These are phyloP conservation scores for Botryobasidium botryosum DNA, from an alignment of 768 basidiomycete species.

Conservation along the genomic window DNA sequence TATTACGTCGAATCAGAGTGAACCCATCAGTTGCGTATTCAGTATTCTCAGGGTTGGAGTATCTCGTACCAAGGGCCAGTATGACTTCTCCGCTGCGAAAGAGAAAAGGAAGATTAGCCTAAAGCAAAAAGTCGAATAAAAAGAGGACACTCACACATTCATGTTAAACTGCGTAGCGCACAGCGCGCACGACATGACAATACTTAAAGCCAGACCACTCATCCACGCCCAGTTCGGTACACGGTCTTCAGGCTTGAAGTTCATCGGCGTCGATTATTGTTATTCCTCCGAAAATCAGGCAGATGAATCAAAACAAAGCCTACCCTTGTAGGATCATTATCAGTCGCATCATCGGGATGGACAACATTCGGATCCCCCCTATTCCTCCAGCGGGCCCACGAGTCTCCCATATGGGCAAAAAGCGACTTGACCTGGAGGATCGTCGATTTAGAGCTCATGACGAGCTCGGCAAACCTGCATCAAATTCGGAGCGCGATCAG, in stretches of 20 bases:
- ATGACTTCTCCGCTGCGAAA: slow-evolving; percentile 39
- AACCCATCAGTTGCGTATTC: too few relatives aligned
- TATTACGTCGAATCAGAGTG: too few relatives aligned
- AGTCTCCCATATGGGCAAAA: not conserved
- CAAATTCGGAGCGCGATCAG: too few relatives aligned
- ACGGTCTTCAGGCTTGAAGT: slow-evolving; percentile 34
- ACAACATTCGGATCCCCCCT: slow-evolving; percentile 8
- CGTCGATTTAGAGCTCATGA: slow-evolving; percentile 24
- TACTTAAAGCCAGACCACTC: slow-evolving; percentile 30
- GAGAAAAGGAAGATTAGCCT: too few relatives aligned
- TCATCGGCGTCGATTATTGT: too few relatives aligned
- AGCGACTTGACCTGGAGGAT: slow-evolving; percentile 1
- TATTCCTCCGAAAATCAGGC: too few relatives aligned
- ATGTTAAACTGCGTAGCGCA: slow-evolving; percentile 11
- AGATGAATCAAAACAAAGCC: too few relatives aligned
- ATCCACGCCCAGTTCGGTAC: slow-evolving; percentile 42
- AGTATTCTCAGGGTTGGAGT: too few relatives aligned
- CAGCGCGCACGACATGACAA: slow-evolving; percentile 25
- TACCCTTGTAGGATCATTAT: slow-evolving; percentile 38
- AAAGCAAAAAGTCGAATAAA: too few relatives aligned
- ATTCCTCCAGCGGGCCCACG: not conserved
- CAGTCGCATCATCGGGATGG: slow-evolving; percentile 21
- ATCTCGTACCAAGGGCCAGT: slow-evolving; percentile 37
- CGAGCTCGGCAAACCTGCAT: slow-evolving; percentile 30
- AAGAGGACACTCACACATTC: too few relatives aligned